Evolutionary conservation across 2,329 filamentous ascomycete genomes (phyloP), one percentile per base, ranked within the genome.

Genomic region (Penicillium griseofulvum): DNA sequence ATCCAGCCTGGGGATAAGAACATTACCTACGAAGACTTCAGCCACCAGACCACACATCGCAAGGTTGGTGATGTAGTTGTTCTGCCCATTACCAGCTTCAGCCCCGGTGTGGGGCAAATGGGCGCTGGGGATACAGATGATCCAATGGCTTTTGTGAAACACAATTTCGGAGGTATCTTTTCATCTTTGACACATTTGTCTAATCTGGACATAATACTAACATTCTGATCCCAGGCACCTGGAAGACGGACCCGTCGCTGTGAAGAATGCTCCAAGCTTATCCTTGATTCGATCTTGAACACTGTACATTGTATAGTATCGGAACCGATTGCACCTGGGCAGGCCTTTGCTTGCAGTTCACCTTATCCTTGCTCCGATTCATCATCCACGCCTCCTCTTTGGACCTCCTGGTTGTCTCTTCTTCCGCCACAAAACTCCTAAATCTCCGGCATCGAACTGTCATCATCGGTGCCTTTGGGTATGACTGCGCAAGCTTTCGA

Each of bases 131-230:
- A 95, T 59, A 82, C 87, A 39, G 91, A 97, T 64, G 88, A 97
- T 71, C 91, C 91, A 1, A 93, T 96, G 90, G 94, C 94, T 1
- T 97, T 96, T 79, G 94, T 99, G 58, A 92, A 94, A 77, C 94
- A 99, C 76, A 87, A 91, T 52, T 99, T 99, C 73, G 90, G 96
- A 80, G 94, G 93, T 95, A 65, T 22, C 54, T 55, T 16, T 42
- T 19, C 16, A 12, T 46, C 10, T 33, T 48, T 14, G 22, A 41
- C 5, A 34, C 19, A 5, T 26, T 14, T 43, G 8, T 34, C 16
- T 50, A 11, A 10, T 45, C 16, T 29, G 28, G 28, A 4, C 16
- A 29, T 49, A 12, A 49, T 46, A 49, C 60, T 67, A 45, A 69
- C 41, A 49, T 31, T 12, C 45, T 12, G 14, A 14, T 17, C 28